These are phyloP conservation scores for Babesia bovis DNA, from an alignment of 169 alveolate species.

Conservation along the genomic window DNA sequence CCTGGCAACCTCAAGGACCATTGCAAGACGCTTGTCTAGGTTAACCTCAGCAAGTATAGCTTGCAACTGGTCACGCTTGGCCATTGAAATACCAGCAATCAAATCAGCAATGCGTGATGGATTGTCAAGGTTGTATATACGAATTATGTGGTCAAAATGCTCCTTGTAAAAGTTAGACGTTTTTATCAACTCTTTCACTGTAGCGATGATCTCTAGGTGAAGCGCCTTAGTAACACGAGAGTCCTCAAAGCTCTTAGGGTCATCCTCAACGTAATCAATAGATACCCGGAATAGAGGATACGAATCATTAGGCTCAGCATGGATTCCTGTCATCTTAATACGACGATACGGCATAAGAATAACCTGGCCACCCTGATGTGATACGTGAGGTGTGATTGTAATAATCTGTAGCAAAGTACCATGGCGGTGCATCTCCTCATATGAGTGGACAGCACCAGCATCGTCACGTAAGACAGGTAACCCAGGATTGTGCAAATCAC, in stretches of 20 bases:
- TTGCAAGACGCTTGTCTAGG: constrained; percentile 72
- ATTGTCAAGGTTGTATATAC: constrained; percentile 77
- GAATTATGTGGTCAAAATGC: constrained; percentile 78
- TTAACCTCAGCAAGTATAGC: constrained; percentile 74
- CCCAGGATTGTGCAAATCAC: constrained; percentile 4
- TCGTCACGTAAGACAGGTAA: constrained; percentile 55
- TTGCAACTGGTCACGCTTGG: constrained; percentile 77
- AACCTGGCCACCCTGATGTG: constrained; percentile 75
- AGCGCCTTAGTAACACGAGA: constrained; percentile 70
- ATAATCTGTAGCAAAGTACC: constrained; percentile 74
- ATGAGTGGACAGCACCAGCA: constrained; percentile 64
- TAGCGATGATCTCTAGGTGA: constrained; percentile 75
- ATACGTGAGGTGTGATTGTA: constrained; percentile 70
- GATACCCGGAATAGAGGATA: constrained; percentile 61
- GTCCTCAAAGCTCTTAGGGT: constrained; percentile 54
- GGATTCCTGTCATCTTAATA: constrained; percentile 65
- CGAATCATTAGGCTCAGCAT: constrained; percentile 57
- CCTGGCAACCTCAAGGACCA: constrained; percentile 79
- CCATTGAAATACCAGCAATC: constrained; percentile 80
- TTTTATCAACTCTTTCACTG: constrained; percentile 77
- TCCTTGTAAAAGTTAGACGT: constrained; percentile 80
- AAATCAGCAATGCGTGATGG: constrained; percentile 80
- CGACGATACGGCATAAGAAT: constrained; percentile 79
- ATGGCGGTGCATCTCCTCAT: constrained; percentile 62
- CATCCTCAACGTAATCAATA: constrained; percentile 65